These are phyloP conservation scores for Mycena sanguinolenta DNA, from an alignment of 768 basidiomycete genomes.

Conservation along the genomic window DNA sequence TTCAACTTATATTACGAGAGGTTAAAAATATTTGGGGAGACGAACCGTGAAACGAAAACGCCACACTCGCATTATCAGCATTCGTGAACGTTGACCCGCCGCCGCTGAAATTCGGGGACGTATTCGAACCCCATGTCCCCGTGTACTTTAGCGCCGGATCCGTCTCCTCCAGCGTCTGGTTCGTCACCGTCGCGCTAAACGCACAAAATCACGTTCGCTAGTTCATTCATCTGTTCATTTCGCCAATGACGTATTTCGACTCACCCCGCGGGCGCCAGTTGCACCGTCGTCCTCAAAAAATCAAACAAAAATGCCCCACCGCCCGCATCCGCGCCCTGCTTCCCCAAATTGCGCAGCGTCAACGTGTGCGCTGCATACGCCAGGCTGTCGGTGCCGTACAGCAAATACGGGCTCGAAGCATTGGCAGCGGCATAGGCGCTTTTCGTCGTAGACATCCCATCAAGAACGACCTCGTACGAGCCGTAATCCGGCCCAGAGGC, in stretches of 20 bases:
- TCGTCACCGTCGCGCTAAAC: conserved; percentile 54
- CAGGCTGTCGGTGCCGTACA: conserved; percentile 51
- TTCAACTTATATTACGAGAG: background rate
- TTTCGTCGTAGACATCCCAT: conserved; percentile 42
- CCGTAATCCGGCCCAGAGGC: conserved; percentile 57
- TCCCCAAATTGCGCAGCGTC: conserved; percentile 57
- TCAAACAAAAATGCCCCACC: conserved; percentile 58
- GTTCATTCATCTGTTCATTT: too few species aligned
- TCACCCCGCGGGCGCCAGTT: conserved; percentile 59
- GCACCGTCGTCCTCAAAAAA: conserved; percentile 56
- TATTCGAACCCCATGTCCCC: conserved; percentile 59
- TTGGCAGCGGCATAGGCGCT: conserved; percentile 52
- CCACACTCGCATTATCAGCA: conserved; percentile 54
- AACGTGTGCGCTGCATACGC: conserved; percentile 55
- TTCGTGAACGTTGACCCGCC: conserved; percentile 60
- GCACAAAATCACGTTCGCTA: background rate
- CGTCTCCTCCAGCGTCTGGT: conserved; percentile 58
- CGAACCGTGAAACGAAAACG: conserved; percentile 57
- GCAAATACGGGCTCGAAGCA: conserved; percentile 47
- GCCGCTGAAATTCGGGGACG: conserved; percentile 58
- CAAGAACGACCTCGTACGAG: conserved; percentile 56
- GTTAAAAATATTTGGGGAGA: background rate
- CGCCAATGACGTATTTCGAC: too few species aligned
- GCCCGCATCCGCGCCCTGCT: conserved; percentile 49
- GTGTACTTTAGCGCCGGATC: conserved; percentile 53